Base-by-base conservation (phyloP, 495 filamentous ascomycete species). In the Trichocladium uniseriatum region DNA sequence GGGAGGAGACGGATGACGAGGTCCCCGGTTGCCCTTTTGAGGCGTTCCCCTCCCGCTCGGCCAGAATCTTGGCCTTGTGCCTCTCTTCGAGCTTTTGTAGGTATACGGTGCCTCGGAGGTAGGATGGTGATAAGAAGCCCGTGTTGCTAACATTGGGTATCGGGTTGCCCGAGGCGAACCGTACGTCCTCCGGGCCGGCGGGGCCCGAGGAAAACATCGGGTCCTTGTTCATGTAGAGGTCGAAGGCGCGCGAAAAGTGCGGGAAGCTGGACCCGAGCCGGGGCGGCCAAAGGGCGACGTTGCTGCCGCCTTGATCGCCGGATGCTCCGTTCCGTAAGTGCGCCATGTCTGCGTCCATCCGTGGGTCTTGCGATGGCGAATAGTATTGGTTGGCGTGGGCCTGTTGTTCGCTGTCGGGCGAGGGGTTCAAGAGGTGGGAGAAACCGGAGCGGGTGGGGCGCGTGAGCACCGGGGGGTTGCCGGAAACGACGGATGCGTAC, bases 401-500 rank as follows among this genome's bases (percentile, higher is more conserved):
- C 32, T 49, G 57, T 63, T 60, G 34, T 37, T 58, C 59, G 43
- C 34, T 45, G 53, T 76, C 70, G 53, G 71, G 62, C 48, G 65
- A 68, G 35, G 77, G 67, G 63, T 77, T 79, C 21, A 81, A 69
- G 16, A 86, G 69, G 56, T 84, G 78, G 1, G 82, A 77, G 58
- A 86, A 79, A 37, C 75, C 72, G 61, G 63, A 68, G 49, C 69
- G 77, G 58, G 65, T 56, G 59, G 74, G 67, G 36, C 75, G 69
- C 60, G 52, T 58, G 29, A 51, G 56, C 52, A 76, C 36, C n/a
- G 58, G 73, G 58, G 81, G 36, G 27, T 16, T 69, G 46, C 86
- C 86, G 28, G 88, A 83, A 43, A 84, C 78, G 42, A 89, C 84
- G 44, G 87, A 87, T 40, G 89, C 87, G 73, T 94, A 94, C 28